Conservation (phyloP, 495 filamentous ascomycete genomes). For the Halenospora varia region DNA sequence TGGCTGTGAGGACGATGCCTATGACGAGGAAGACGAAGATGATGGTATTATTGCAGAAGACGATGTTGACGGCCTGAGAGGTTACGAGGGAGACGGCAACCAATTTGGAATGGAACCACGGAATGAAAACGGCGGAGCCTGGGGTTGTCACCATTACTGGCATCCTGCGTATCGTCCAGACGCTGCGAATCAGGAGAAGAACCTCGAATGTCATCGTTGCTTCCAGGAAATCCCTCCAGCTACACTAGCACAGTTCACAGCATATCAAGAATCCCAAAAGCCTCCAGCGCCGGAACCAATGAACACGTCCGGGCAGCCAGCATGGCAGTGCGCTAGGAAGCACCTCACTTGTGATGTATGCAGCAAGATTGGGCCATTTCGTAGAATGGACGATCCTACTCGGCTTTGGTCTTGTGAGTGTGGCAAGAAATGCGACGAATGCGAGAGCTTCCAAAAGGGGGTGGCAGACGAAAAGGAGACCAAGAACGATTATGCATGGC, state of each 20-base stretch:
- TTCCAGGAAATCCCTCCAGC: conserved; percentile 9
- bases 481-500: conserved; percentile 2
- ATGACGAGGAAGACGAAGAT: conserved; percentile 12
- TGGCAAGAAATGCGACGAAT: neutral
- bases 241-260: neutral
- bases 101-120: conserved; percentile 21
- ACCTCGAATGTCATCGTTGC: conserved; percentile 21
- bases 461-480: neutral
- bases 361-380: neutral
- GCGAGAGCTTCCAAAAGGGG: neutral
- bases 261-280: neutral
- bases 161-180: neutral
- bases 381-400: neutral
- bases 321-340: conserved; percentile 7
- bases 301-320: neutral
- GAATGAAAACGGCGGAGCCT: conserved; percentile 5
- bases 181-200: neutral
- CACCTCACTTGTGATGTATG: conserved; percentile 4
- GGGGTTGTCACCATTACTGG: conserved; percentile 20
- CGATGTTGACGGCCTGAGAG: conserved; percentile 13
- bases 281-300: neutral
- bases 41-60: conserved; percentile 15
- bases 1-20: conserved; percentile 10
- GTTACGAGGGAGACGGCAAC: conserved; percentile 12
- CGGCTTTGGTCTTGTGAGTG: conserved; percentile 10